phyloP scores from a whole-genome alignment of 805 yeast species.

The Ogataea paraovalis region DNA sequence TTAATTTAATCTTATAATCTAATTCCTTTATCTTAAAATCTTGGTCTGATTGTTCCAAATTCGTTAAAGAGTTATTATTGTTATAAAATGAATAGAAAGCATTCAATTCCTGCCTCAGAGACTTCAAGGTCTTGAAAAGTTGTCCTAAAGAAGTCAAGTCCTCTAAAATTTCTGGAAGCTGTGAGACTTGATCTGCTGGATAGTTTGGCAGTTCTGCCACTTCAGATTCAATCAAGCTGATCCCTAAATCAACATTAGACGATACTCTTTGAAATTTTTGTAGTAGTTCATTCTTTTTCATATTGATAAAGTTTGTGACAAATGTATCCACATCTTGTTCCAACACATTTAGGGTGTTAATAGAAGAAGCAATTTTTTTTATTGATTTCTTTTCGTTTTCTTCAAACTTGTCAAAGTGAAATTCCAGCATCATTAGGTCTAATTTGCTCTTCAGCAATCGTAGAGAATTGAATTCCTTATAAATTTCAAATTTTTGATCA shows the following conservation, averaged over 20 bases:
- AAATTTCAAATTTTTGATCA: constrained; percentile 10
- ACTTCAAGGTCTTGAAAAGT: constrained; percentile 24
- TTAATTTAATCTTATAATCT: constrained; percentile 33
- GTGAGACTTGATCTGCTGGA: constrained; percentile 35
- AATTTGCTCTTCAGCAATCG: constrained; percentile 16
- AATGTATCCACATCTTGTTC: constrained; percentile 29
- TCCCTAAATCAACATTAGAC: constrained; percentile 14
- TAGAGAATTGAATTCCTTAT: constrained; percentile 13
- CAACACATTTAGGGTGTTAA: constrained; percentile 29
- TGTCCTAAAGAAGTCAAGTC: constrained; percentile 33
- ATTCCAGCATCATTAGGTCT: constrained; percentile 15
- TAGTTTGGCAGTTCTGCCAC: constrained; percentile 23
- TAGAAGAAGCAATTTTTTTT: constrained; percentile 6
- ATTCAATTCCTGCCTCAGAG: constrained; percentile 10
- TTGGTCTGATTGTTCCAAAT: constrained; percentile 10
- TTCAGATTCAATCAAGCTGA: constrained; percentile 18
- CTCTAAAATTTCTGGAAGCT: constrained; percentile 31
- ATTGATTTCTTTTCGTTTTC: constrained; percentile 18
- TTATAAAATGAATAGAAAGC: constrained; percentile 4
- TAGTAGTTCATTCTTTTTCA: constrained; percentile 24
- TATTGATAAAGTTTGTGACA: constrained; percentile 33
- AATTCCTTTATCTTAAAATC: constrained; percentile 31
- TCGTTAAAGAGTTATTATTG: constrained; percentile 12
- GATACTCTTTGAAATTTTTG: constrained; percentile 24
- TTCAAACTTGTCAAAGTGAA: constrained; percentile 13